phyloP scores from a whole-genome alignment of 176 grass and related monocot species.

The Thinopyrum elongatum region DNA sequence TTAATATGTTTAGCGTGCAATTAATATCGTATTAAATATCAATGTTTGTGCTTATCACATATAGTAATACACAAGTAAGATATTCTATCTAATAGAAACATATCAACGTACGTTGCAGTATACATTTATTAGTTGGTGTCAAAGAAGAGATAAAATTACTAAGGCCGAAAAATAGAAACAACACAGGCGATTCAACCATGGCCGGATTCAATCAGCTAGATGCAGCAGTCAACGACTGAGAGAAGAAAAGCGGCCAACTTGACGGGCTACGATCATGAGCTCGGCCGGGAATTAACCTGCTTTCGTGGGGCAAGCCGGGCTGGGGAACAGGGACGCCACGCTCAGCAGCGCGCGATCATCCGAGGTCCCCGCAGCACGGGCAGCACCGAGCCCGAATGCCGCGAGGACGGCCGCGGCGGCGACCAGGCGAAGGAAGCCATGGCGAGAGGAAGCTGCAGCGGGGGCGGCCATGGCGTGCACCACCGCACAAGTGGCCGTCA shows the following conservation, averaged over 20 bases:
- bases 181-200: neutral
- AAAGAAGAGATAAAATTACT: neutral
- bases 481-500: neutral
- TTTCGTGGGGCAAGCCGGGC: constrained; percentile 2
- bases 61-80: too few species aligned
- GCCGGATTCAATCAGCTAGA: neutral
- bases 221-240: neutral
- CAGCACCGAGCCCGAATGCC: neutral
- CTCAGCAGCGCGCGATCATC: constrained; percentile 5
- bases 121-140: neutral
- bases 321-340: neutral
- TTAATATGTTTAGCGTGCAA: too few species aligned
- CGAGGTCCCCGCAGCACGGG: neutral
- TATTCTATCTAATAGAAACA: too few species aligned
- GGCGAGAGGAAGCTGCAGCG: neutral
- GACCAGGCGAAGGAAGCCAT: constrained; percentile 1
- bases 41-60: too few species aligned
- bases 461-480: neutral
- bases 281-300: constrained; percentile 28
- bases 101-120: too few species aligned
- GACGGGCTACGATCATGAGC: neutral
- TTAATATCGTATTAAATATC: too few species aligned
- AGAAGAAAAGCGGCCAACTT: neutral
- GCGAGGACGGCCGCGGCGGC: neutral
- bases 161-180: neutral